Evolutionary conservation across 441 rosid species (phyloP).

Genomic region (Breynia disticha): DNA sequence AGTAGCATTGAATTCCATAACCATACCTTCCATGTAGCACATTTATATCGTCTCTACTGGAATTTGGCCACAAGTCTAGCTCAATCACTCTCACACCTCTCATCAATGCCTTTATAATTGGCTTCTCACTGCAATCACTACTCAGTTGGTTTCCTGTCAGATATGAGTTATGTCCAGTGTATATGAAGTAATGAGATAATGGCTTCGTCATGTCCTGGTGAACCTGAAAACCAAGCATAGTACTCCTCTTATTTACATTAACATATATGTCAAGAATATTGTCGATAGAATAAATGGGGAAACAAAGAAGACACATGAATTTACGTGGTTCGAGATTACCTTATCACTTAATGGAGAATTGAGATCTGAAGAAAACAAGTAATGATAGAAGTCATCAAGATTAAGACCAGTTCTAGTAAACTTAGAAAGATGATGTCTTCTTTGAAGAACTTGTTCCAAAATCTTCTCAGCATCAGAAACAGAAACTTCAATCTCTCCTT

Average conservation of each 20-base stretch:
- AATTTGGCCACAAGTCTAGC: conserved; percentile 87
- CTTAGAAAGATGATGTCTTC: conserved; percentile 20
- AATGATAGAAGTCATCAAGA: conserved; percentile 66
- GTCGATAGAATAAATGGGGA: no score
- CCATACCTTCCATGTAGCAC: conserved; percentile 83
- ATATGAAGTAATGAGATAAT: conserved; percentile 75
- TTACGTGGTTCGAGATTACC: no score
- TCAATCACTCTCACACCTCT: conserved; percentile 85
- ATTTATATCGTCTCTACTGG: conserved; percentile 45
- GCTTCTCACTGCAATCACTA: conserved; percentile 83
- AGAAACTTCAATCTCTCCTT: conserved; percentile 34
- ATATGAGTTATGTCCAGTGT: conserved; percentile 85
- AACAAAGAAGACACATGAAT: background rate
- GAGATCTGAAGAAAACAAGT: conserved; percentile 40
- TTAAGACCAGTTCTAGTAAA: conserved; percentile 43
- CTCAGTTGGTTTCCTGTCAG: conserved; percentile 83
- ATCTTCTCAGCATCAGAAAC: conserved; percentile 52
- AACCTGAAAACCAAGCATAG: conserved; percentile 31
- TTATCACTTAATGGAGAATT: conserved; percentile 46
- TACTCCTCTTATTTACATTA: no score
- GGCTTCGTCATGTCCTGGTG: conserved; percentile 80
- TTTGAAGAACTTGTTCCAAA: conserved; percentile 38
- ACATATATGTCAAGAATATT: no score
- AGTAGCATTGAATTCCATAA: background rate
- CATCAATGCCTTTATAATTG: conserved; percentile 56